Evolutionary conservation across 148 eudicot genomes (phyloP).

Genomic region (Persicaria maculosa): DNA sequence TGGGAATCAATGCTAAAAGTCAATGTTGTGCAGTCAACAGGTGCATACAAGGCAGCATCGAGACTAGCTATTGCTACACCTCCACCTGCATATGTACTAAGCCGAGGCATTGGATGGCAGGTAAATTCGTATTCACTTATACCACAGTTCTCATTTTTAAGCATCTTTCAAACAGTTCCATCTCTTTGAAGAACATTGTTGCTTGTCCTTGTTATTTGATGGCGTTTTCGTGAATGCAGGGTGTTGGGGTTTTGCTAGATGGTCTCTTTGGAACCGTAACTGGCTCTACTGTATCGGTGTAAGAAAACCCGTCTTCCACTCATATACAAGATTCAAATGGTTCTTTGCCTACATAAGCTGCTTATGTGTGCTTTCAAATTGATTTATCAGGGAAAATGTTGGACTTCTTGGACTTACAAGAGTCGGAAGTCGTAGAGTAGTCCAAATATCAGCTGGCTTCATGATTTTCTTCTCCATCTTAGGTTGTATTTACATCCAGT

Average conservation of each 20-base stretch:
- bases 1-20: neutral
- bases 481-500: constrained; percentile 31
- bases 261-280: constrained; percentile 89
- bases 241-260: constrained; percentile 81
- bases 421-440: constrained; percentile 98
- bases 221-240: constrained; percentile 30
- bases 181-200: neutral
- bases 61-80: constrained; percentile 99
- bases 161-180: neutral
- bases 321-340: neutral
- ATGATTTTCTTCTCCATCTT: constrained; percentile 93
- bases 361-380: neutral
- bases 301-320: constrained; percentile 21
- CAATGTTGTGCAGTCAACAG: constrained; percentile 64
- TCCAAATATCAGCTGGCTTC: constrained; percentile 95
- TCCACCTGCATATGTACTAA: constrained; percentile 97
- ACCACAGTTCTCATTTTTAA: neutral
- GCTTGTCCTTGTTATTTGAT: neutral
- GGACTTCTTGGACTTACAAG: constrained; percentile 95
- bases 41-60: constrained; percentile 94
- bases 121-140: constrained; percentile 20
- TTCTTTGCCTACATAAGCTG: neutral
- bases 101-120: constrained; percentile 99
- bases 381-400: constrained; percentile 65
- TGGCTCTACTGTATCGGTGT: constrained; percentile 96